phyloP scores from a whole-genome alignment of 169 alveolate species.

The Plasmodium inui region DNA sequence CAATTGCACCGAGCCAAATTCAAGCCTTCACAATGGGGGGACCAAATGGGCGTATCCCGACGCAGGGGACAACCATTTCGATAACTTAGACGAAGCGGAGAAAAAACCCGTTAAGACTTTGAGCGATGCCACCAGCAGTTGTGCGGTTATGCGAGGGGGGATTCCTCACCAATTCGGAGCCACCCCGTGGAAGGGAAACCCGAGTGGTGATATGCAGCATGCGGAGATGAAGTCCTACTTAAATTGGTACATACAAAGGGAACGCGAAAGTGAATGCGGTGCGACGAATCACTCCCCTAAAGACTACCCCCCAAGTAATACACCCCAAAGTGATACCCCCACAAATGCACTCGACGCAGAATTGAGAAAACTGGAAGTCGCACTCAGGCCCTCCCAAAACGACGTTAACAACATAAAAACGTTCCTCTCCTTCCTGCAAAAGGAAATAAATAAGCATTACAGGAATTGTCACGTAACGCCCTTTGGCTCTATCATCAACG shows the following conservation, averaged over 20 bases:
- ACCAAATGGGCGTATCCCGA: background rate
- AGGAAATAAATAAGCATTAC: constrained; percentile 69
- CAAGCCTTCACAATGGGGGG: background rate
- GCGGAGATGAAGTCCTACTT: constrained; percentile 12
- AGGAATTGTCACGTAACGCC: constrained; percentile 74
- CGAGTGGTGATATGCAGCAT: background rate
- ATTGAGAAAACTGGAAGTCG: constrained; percentile 29
- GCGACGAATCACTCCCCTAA: background rate
- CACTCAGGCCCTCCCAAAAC: constrained; percentile 51
- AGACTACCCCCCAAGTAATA: background rate
- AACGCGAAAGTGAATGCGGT: constrained; percentile 4
- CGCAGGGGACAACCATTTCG: background rate
- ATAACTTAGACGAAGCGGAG: background rate
- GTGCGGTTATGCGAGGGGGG: background rate
- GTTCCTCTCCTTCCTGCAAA: constrained; percentile 55
- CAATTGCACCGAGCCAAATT: background rate
- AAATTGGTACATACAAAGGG: constrained; percentile 3
- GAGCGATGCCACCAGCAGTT: background rate
- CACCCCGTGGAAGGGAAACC: background rate
- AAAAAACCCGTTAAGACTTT: background rate
- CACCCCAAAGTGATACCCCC: background rate
- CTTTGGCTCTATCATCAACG: constrained; percentile 84
- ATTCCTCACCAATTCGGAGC: background rate
- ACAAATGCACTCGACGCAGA: constrained; percentile 30
- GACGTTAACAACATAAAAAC: constrained; percentile 47